phyloP scores from a whole-genome alignment of 2,329 filamentous ascomycete species.

The Pseudogymnoascus destructans region DNA sequence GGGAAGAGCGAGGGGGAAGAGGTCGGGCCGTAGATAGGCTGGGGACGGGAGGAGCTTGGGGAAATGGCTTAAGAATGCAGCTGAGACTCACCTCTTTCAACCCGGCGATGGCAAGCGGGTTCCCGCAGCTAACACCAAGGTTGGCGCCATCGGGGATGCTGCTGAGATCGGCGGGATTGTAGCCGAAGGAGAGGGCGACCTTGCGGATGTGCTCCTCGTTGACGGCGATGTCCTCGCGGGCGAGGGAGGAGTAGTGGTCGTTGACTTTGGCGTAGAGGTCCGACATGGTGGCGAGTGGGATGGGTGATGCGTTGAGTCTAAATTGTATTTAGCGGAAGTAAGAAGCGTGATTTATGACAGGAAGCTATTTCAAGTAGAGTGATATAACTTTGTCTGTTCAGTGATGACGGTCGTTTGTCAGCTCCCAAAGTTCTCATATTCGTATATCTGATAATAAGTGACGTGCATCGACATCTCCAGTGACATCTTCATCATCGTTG shows the following conservation, averaged over 20 bases:
- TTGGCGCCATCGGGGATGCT: constrained; percentile 16
- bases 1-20: not conserved
- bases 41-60: not conserved
- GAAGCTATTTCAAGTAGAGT: not conserved
- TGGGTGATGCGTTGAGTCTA: not conserved
- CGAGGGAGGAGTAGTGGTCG: constrained; percentile 9
- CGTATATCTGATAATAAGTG: constrained; percentile 1
- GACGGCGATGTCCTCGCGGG: not conserved
- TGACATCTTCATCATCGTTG: not conserved
- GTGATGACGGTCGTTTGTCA: not conserved
- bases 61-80: not conserved
- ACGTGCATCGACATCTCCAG: not conserved
- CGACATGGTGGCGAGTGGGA: not conserved
- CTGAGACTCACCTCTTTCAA: constrained; percentile 4
- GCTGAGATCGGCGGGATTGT: constrained; percentile 17
- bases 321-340: not conserved
- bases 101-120: constrained; percentile 15
- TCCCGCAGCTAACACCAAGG: constrained; percentile 18
- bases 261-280: constrained; percentile 9
- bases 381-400: not conserved
- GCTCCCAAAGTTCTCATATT: not conserved
- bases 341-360: not conserved
- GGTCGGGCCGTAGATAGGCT: not conserved
- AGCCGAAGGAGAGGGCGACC: constrained; percentile 16
- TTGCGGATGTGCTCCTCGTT: constrained; percentile 8